phyloP scores from a whole-genome alignment of 768 basidiomycete genomes.

The Cystofilobasidium bisporidii region DNA sequence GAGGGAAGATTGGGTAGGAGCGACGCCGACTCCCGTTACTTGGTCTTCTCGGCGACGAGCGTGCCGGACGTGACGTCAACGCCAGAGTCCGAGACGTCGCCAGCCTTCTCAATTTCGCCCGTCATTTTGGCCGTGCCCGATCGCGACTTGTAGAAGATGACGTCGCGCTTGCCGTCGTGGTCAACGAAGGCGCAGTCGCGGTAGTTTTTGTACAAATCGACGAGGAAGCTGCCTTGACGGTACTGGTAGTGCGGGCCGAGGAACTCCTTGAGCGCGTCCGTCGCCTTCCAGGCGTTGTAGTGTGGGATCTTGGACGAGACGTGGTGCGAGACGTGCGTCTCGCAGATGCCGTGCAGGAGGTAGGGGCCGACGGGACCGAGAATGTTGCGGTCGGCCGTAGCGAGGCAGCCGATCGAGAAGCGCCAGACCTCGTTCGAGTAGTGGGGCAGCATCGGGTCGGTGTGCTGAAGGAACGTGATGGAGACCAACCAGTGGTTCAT shows the following conservation, averaged over 20 bases:
- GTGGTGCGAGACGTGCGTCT: conserved; percentile 83
- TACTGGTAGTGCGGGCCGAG: conserved; percentile 48
- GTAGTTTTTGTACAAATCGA: conserved; percentile 58
- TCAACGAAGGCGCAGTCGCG: conserved; percentile 86
- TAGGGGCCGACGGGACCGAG: conserved; percentile 78
- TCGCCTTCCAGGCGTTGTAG: conserved; percentile 74
- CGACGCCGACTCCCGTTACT: no score
- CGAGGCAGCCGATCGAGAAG: conserved; percentile 46
- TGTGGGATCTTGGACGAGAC: conserved; percentile 93
- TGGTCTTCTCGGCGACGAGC: background rate
- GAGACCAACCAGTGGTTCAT: conserved; percentile 51
- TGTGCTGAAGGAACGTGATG: conserved; percentile 98
- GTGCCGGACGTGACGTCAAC: conserved; percentile 46
- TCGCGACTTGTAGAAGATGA: conserved; percentile 87
- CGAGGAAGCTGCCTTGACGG: conserved; percentile 45
- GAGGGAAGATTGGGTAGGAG: no score
- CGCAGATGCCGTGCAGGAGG: conserved; percentile 69
- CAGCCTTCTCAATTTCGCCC: conserved; percentile 56
- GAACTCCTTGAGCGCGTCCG: conserved; percentile 68
- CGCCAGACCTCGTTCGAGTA: conserved; percentile 61
- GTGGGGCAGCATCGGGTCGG: conserved; percentile 68
- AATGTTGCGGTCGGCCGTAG: conserved; percentile 54
- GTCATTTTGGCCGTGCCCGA: conserved; percentile 58
- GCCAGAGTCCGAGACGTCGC: conserved; percentile 55
- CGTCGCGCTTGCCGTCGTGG: conserved; percentile 69